These are phyloP conservation scores for Dryadomyces quercivorus DNA, from an alignment of 2,329 filamentous ascomycete genomes.

Conservation along the genomic window DNA sequence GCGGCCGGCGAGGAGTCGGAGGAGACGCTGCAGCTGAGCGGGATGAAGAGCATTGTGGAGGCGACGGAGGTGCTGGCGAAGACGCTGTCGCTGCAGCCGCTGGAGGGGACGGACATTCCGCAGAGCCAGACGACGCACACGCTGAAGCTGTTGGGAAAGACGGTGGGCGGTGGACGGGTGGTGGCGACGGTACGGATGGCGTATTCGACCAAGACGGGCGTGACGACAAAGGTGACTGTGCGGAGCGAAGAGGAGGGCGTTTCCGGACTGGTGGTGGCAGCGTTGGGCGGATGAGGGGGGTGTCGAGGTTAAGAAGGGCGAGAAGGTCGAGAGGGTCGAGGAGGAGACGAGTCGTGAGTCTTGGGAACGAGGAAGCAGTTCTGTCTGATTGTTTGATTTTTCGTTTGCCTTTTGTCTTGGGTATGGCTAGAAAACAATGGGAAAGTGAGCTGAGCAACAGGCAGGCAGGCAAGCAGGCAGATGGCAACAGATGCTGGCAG, in stretches of 20 bases:
- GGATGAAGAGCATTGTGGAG: conserved; percentile 86
- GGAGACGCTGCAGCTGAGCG: conserved; percentile 79
- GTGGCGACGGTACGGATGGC: conserved; percentile 86
- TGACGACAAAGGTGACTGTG: conserved; percentile 90
- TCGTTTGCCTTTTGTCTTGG: too few species aligned
- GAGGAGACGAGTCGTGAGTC: background rate
- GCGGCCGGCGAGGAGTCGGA: conserved; percentile 80
- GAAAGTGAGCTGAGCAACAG: too few species aligned
- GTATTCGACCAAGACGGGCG: conserved; percentile 80
- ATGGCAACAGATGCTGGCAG: too few species aligned
- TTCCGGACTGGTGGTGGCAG: conserved; percentile 70
- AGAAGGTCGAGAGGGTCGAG: too few species aligned
- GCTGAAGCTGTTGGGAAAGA: conserved; percentile 93
- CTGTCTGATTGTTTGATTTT: too few species aligned
- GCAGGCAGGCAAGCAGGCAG: too few species aligned
- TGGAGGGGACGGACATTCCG: conserved; percentile 88
- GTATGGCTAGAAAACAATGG: too few species aligned
- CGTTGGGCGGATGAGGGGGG: conserved; percentile 60
- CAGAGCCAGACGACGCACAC: conserved; percentile 84
- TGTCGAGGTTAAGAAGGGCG: background rate
- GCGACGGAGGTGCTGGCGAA: conserved; percentile 85
- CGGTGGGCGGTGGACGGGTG: conserved; percentile 78
- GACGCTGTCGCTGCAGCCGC: conserved; percentile 76
- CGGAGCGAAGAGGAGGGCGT: conserved; percentile 89
- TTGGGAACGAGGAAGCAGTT: too few species aligned